These are phyloP conservation scores for Monosporascus cannonballus DNA, from an alignment of 2,329 filamentous ascomycete genomes.

Conservation along the genomic window DNA sequence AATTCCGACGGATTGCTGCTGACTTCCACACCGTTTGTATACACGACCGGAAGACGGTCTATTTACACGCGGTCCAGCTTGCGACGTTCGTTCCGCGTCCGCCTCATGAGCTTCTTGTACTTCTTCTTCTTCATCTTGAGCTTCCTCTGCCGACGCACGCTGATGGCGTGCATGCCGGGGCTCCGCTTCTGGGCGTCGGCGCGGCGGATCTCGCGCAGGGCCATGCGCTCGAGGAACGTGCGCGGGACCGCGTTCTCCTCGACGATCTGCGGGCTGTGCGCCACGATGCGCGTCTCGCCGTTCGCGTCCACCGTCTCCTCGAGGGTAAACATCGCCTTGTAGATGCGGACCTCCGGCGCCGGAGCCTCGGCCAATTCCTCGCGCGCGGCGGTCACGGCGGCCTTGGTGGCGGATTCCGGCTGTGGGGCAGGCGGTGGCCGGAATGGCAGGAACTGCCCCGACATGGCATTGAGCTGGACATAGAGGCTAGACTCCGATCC, in stretches of 20 bases:
- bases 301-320: slow-evolving; percentile 58
- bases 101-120: slow-evolving; percentile 98
- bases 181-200: slow-evolving; percentile 45
- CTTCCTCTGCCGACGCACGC: slow-evolving; percentile 86
- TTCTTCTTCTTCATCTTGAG: slow-evolving; percentile 99
- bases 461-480: slow-evolving; percentile 62
- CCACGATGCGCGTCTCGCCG: slow-evolving; percentile 54
- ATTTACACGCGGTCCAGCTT: slow-evolving; percentile 66
- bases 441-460: slow-evolving; percentile 72
- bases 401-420: slow-evolving; percentile 40
- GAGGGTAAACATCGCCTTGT: slow-evolving; percentile 60
- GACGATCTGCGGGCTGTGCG: slow-evolving; percentile 54
- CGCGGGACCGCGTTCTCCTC: slow-evolving; percentile 38
- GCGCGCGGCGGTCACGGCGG: slow-evolving; percentile 26
- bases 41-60: slow-evolving; percentile 5
- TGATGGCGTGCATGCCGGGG: slow-evolving; percentile 69
- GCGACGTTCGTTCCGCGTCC: slow-evolving; percentile 79
- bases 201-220: slow-evolving; percentile 55
- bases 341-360: slow-evolving; percentile 45
- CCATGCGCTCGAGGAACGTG: slow-evolving; percentile 66
- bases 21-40: slow-evolving; percentile 5
- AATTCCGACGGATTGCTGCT: neutral
- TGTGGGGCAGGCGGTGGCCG: slow-evolving; percentile 75
- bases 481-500: slow-evolving; percentile 53
- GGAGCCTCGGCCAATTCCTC: slow-evolving; percentile 25